A percentile compares a stretch with the other conserved stretches of the same genome.
Conservation (phyloP, 192 early-diverging fungal genomes). For the Dimargaris xerosporica region DNA sequence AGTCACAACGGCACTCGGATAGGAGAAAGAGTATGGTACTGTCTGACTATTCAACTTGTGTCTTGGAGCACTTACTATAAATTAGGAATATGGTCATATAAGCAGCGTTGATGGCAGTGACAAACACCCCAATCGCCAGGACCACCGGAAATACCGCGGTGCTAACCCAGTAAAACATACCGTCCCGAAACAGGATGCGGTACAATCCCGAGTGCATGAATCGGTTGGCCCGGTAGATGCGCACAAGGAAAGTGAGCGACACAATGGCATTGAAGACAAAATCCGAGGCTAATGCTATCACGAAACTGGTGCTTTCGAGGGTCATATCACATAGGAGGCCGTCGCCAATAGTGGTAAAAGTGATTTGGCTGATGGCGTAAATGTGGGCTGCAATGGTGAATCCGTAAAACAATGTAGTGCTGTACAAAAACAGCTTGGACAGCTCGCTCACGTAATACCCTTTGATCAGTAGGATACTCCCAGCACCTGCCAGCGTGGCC, state of each 20-base stretch:
- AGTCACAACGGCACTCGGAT: no score
- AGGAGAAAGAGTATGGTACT: no score
- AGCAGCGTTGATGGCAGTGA: slow-evolving; percentile 2
- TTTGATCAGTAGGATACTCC: slow-evolving; percentile 2
- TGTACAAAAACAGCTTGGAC: not conserved
- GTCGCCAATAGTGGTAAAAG: not conserved
- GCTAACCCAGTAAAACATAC: slow-evolving; percentile 3
- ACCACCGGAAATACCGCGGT: not conserved
- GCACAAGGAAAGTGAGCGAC: not conserved
- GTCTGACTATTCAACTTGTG: not conserved
- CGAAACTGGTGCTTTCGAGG: not conserved
- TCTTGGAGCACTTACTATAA: not conserved
- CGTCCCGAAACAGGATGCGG: slow-evolving; percentile 6
- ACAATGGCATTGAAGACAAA: not conserved
- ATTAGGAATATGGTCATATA: slow-evolving; percentile 14
- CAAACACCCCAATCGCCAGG: not conserved
- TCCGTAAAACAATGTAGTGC: not conserved
- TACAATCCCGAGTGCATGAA: not conserved
- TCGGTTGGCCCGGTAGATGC: not conserved
- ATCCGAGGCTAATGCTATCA: not conserved
- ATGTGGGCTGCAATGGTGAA: not conserved
- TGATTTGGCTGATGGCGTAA: not conserved
- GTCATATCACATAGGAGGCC: not conserved
- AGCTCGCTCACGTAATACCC: slow-evolving; percentile 2
- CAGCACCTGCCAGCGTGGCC: not conserved